phyloP scores from a whole-genome alignment of 2,329 filamentous ascomycete species.

The Fusarium sp. region DNA sequence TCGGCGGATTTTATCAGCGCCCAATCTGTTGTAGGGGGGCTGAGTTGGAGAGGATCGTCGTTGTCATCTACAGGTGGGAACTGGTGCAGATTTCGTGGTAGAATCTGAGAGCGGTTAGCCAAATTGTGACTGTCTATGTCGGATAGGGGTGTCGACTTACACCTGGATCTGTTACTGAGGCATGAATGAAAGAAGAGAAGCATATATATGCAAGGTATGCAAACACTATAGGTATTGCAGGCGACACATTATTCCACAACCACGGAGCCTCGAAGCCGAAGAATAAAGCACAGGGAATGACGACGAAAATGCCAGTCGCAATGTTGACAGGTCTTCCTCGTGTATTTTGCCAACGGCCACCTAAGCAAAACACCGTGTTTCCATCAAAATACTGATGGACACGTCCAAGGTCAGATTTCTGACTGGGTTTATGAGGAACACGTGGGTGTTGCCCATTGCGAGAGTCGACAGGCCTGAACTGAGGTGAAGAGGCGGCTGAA shows the following conservation, averaged over 20 bases:
- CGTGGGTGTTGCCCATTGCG: conserved; percentile 34
- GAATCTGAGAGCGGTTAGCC: conserved; percentile 69
- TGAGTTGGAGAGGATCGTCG: conserved; percentile 83
- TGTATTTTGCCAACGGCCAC: conserved; percentile 89
- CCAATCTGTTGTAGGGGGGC: conserved; percentile 93
- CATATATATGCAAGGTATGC: conserved; percentile 92
- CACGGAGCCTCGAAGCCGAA: conserved; percentile 86
- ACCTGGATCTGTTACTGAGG: conserved; percentile 90
- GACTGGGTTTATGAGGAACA: conserved; percentile 38
- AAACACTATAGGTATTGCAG: conserved; percentile 88
- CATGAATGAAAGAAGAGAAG: conserved; percentile 93
- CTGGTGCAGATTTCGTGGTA: conserved; percentile 90
- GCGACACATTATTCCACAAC: conserved; percentile 87
- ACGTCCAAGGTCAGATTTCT: conserved; percentile 58
- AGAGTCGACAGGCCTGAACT: conserved; percentile 63
- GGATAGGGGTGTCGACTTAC: conserved; percentile 64
- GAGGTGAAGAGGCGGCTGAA: conserved; percentile 81
- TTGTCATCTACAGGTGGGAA: conserved; percentile 81
- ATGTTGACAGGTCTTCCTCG: conserved; percentile 89
- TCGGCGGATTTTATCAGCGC: conserved; percentile 86
- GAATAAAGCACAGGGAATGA: conserved; percentile 84
- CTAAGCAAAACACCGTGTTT: conserved; percentile 89
- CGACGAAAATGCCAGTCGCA: conserved; percentile 81
- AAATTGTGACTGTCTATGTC: neutral
- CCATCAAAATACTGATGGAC: conserved; percentile 95